These are phyloP conservation scores for Agaricales sp. DNA, from an alignment of 1,284 basidiomycete genomes.

Conservation along the genomic window DNA sequence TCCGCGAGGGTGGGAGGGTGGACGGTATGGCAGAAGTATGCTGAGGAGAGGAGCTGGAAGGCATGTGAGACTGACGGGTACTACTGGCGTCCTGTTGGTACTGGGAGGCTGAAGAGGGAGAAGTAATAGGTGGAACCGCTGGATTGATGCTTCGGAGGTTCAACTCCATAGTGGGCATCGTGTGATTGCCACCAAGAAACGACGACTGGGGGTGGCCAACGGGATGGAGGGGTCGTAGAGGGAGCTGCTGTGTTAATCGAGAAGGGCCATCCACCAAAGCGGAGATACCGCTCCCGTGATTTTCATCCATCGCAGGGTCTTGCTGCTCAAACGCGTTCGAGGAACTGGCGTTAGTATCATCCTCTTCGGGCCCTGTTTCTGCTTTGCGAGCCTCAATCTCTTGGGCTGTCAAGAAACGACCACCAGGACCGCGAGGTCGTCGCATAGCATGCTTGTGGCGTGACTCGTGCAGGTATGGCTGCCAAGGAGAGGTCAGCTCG, in stretches of 20 bases:
- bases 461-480: slow-evolving; percentile 97
- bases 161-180: slow-evolving; percentile 2
- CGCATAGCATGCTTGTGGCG: slow-evolving; percentile 98
- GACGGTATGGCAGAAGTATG: neutral
- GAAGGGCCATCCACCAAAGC: neutral
- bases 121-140: neutral
- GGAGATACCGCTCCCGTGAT: neutral
- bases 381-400: slow-evolving; percentile 78
- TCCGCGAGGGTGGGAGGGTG: neutral
- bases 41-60: no score
- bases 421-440: slow-evolving; percentile 90
- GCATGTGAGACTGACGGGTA: no score
- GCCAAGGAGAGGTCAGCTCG: slow-evolving; percentile 7
- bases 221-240: neutral
- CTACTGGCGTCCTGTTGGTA: no score
- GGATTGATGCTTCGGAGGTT: slow-evolving; percentile 6
- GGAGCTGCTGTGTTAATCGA: neutral
- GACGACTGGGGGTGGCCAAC: neutral
- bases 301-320: neutral
- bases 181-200: neutral
- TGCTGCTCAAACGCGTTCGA: neutral
- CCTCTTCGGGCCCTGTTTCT: slow-evolving; percentile 20
- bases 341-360: slow-evolving; percentile 11
- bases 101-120: neutral
- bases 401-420: slow-evolving; percentile 91